Percentiles rank a stretch among this genome's conserved stretches.
These are phyloP conservation scores for Talaromyces liani DNA, from an alignment of 495 filamentous ascomycete species.

Conservation along the genomic window DNA sequence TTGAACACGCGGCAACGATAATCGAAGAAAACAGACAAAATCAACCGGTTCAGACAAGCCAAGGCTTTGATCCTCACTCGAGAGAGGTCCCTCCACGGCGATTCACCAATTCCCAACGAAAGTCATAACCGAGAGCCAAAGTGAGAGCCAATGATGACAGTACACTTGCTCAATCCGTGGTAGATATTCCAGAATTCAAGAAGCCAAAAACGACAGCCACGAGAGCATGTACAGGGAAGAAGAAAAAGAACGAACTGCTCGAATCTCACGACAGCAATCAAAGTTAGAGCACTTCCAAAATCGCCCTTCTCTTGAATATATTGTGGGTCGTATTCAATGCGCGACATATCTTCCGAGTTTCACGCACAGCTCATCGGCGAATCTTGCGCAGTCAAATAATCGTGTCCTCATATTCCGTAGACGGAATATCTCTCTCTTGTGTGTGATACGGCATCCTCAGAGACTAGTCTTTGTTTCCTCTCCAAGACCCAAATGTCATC, in stretches of 20 bases:
- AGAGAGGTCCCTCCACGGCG: conserved; percentile 70
- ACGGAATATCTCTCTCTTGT: conserved; percentile 43
- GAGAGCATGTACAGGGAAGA: conserved; percentile 3
- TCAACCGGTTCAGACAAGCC: conserved; percentile 63
- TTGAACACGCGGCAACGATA: not conserved
- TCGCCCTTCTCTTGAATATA: not conserved
- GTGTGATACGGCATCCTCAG: conserved; percentile 68
- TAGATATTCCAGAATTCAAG: not conserved
- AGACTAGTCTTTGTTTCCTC: conserved; percentile 89
- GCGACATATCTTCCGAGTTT: conserved; percentile 6
- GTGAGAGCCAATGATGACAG: conserved; percentile 5
- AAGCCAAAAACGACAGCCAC: not conserved
- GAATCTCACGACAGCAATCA: not conserved
- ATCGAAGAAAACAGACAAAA: conserved; percentile 12
- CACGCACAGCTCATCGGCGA: not conserved
- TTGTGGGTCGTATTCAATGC: conserved; percentile 3
- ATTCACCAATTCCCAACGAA: not conserved
- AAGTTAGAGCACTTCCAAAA: not conserved
- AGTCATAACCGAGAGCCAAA: not conserved
- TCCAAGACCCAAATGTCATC: conserved; percentile 29
- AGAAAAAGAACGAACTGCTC: conserved; percentile 5
- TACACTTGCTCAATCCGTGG: not conserved
- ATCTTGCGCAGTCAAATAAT: not conserved
- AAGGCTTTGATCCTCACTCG: conserved; percentile 92
- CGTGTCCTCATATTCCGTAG: conserved; percentile 6